These are phyloP conservation scores for Postia placenta DNA, from an alignment of 768 basidiomycete genomes.

Conservation along the genomic window DNA sequence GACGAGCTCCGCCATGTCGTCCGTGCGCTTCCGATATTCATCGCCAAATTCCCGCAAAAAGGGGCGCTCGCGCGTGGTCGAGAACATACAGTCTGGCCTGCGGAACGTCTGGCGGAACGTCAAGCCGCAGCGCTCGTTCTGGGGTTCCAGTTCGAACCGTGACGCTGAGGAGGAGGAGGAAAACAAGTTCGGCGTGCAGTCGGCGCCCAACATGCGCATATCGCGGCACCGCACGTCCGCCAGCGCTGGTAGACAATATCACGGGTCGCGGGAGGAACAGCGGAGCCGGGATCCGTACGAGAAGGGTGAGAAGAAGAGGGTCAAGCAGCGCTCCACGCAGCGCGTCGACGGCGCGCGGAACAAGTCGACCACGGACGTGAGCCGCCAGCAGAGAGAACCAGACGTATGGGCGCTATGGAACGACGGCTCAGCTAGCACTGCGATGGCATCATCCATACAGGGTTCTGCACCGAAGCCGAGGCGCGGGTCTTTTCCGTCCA, in stretches of 20 bases:
- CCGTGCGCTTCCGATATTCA: slow-evolving; percentile 57
- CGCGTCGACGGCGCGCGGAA: slow-evolving; percentile 10
- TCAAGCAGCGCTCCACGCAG: slow-evolving; percentile 19
- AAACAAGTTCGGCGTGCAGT: slow-evolving; percentile 24
- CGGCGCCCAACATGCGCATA: slow-evolving; percentile 23
- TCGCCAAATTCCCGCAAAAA: slow-evolving; percentile 24
- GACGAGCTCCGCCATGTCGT: slow-evolving; percentile 65
- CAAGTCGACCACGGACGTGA: slow-evolving; percentile 18
- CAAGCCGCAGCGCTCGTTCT: slow-evolving; percentile 28
- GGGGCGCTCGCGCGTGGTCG: slow-evolving; percentile 33
- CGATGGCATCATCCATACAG: not conserved
- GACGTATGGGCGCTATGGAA: slow-evolving; percentile 15
- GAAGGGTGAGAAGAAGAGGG: too few species aligned
- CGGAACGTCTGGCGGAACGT: slow-evolving; percentile 45
- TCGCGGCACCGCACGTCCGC: slow-evolving; percentile 9
- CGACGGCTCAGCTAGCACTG: not conserved
- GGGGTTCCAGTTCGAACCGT: slow-evolving; percentile 7
- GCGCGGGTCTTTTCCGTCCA: slow-evolving; percentile 26
- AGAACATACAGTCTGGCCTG: too few species aligned
- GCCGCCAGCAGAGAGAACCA: slow-evolving; percentile 4
- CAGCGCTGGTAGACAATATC: slow-evolving; percentile 10
- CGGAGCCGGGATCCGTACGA: slow-evolving; percentile 9
- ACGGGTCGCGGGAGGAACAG: not conserved
- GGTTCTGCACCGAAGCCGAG: slow-evolving; percentile 12
- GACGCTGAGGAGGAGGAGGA: slow-evolving; percentile 12